Percentiles rank a stretch among this genome's conserved stretches.
These are phyloP conservation scores for Rubia tinctorum DNA, from an alignment of 305 asterid genomes.

Conservation along the genomic window DNA sequence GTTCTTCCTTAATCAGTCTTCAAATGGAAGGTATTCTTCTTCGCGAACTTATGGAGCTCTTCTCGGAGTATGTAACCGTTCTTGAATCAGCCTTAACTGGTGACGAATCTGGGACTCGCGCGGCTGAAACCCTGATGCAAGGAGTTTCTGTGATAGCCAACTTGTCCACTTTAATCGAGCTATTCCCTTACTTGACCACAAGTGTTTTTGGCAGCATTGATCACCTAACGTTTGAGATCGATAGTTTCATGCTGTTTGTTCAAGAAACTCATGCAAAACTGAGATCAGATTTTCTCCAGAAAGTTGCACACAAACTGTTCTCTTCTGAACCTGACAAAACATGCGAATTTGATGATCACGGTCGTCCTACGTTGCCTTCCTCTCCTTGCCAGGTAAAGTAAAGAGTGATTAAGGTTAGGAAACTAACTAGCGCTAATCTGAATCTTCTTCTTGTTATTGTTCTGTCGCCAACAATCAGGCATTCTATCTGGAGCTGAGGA, in stretches of 20 bases:
- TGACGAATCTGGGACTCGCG: constrained; percentile 31
- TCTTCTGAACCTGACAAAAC: constrained; percentile 36
- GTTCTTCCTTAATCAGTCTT: constrained; percentile 44
- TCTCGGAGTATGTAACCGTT: constrained; percentile 36
- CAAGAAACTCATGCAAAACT: constrained; percentile 39
- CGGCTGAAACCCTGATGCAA: constrained; percentile 40
- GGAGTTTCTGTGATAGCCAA: constrained; percentile 57
- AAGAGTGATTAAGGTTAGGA: neutral
- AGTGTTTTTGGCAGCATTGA: constrained; percentile 36
- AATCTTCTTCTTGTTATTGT: neutral
- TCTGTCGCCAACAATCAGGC: constrained; percentile 39
- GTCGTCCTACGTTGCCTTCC: constrained; percentile 43
- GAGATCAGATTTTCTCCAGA: constrained; percentile 44
- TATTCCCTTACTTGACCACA: constrained; percentile 38
- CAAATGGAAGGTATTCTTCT: constrained; percentile 63
- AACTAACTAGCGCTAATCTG: neutral
- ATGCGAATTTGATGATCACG: constrained; percentile 29
- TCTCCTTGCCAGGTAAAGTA: constrained; percentile 57
- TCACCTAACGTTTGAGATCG: constrained; percentile 47
- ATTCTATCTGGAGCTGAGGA: constrained; percentile 57
- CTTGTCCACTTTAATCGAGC: constrained; percentile 43
- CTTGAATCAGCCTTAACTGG: constrained; percentile 48
- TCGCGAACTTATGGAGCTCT: constrained; percentile 49
- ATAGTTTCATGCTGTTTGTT: constrained; percentile 27
- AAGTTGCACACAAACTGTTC: constrained; percentile 40